phyloP scores from a whole-genome alignment of 257 asterid species.

The Solanum appendiculatum region DNA sequence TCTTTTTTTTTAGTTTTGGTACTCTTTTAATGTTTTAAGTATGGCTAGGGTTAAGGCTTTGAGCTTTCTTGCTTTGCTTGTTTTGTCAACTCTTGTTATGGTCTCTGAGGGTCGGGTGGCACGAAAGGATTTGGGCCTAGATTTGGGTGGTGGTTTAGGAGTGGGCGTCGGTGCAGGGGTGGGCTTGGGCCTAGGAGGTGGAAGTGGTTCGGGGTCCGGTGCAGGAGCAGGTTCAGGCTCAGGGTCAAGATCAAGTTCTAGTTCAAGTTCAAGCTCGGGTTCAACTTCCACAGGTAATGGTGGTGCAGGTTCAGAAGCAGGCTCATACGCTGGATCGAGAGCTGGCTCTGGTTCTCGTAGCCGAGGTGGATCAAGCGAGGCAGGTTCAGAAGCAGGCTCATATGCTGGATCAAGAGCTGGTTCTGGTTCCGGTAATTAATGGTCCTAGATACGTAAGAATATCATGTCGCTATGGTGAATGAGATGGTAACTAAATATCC shows the following conservation, averaged over 20 bases:
- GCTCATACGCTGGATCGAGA: constrained; percentile 56
- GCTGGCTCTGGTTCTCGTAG: constrained; percentile 40
- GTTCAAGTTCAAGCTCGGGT: constrained; percentile 14
- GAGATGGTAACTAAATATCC: background rate
- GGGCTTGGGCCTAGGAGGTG: constrained; percentile 22
- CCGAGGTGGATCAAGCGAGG: constrained; percentile 7
- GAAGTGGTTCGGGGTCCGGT: constrained; percentile 17
- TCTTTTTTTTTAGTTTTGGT: background rate
- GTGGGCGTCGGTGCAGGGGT: constrained; percentile 23
- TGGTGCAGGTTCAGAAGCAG: constrained; percentile 47
- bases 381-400: constrained; percentile 56
- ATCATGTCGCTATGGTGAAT: background rate
- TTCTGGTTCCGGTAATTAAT: constrained; percentile 22
- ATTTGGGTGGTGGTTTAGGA: constrained; percentile 13
- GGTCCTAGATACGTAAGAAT: background rate
- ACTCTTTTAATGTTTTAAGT: background rate
- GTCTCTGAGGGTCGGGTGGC: constrained; percentile 13
- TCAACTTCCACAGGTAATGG: constrained; percentile 9
- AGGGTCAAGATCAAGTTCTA: constrained; percentile 6
- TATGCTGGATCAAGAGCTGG: constrained; percentile 59
- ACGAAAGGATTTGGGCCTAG: constrained; percentile 21
- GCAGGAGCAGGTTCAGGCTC: constrained; percentile 19
- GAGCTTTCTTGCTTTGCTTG: constrained; percentile 6
- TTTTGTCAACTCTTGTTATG: constrained; percentile 1
- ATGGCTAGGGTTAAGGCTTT: constrained; percentile 7